phyloP scores from a whole-genome alignment of 2,329 filamentous ascomycete genomes.

The Didymella lethalis region DNA sequence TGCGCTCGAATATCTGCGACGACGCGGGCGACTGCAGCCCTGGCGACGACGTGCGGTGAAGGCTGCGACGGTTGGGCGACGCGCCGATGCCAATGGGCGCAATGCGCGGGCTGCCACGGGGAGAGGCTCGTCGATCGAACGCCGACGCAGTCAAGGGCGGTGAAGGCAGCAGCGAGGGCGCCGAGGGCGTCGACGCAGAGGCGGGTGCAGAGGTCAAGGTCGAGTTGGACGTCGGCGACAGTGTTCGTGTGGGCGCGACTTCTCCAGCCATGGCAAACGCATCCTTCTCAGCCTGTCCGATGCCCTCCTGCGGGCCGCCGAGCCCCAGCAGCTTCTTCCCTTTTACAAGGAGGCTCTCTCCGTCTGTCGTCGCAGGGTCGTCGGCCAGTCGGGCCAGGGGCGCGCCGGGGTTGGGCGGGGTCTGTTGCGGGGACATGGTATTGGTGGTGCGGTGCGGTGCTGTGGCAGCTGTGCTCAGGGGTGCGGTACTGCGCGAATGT shows the following conservation, averaged over 20 bases:
- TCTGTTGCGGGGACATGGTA: constrained; percentile 17
- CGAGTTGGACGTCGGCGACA: constrained; percentile 18
- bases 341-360: constrained; percentile 40
- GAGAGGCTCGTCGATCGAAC: constrained; percentile 41
- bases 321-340: constrained; percentile 50
- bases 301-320: constrained; percentile 47
- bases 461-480: neutral
- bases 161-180: constrained; percentile 40
- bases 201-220: constrained; percentile 14
- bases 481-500: neutral
- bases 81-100: constrained; percentile 48
- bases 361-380: constrained; percentile 25
- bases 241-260: constrained; percentile 20
- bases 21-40: constrained; percentile 80
- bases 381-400: constrained; percentile 15
- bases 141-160: constrained; percentile 43
- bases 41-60: constrained; percentile 72
- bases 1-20: constrained; percentile 87
- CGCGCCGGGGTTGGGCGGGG: constrained; percentile 9
- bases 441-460: constrained; percentile 1
- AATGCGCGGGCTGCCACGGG: constrained; percentile 49
- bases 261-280: constrained; percentile 22
- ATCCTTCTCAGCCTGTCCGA: constrained; percentile 23
- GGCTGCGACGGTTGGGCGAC: constrained; percentile 68
- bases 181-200: constrained; percentile 28